A percentile compares a stretch with the other conserved stretches of the same genome.
Conservation (phyloP, 148 eudicot species). For the Talinum fruticosum region DNA sequence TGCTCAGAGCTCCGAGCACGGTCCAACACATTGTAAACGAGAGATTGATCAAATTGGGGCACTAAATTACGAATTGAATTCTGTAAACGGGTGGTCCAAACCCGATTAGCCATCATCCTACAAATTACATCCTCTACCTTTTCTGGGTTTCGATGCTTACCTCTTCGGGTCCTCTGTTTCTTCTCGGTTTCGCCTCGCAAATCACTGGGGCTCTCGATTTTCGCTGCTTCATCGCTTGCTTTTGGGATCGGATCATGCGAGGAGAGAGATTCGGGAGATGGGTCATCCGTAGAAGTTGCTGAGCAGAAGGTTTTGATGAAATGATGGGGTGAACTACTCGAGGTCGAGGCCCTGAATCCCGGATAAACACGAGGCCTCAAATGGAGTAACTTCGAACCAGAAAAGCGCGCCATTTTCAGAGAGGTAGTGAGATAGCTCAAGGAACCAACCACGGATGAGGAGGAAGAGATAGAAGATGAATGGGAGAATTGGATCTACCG, state of each 20-base stretch:
- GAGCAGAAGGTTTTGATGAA: conserved; percentile 42
- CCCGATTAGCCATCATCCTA: conserved; percentile 89
- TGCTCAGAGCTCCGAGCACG: conserved; percentile 56
- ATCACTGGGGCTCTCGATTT: conserved; percentile 21
- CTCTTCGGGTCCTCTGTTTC: conserved; percentile 35
- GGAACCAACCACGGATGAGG: background rate
- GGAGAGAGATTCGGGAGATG: conserved; percentile 18
- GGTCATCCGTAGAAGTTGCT: conserved; percentile 29
- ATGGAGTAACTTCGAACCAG: conserved; percentile 35
- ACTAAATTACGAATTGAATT: conserved; percentile 75
- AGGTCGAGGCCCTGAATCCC: conserved; percentile 27
- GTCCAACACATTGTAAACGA: conserved; percentile 69
- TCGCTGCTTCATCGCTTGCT: background rate
- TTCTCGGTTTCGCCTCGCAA: background rate
- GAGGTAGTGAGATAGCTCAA: background rate
- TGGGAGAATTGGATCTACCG: background rate
- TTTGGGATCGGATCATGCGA: conserved; percentile 18
- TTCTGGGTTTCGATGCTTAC: conserved; percentile 55
- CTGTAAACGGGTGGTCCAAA: conserved; percentile 92
- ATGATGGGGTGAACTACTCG: conserved; percentile 32
- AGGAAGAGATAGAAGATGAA: background rate
- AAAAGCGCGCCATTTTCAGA: conserved; percentile 42
- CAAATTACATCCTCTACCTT: conserved; percentile 60
- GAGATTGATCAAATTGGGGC: conserved; percentile 51
- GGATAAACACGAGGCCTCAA: conserved; percentile 35